These are phyloP conservation scores for Boletus rubroflammeus DNA, from an alignment of 768 basidiomycete species.

Conservation along the genomic window DNA sequence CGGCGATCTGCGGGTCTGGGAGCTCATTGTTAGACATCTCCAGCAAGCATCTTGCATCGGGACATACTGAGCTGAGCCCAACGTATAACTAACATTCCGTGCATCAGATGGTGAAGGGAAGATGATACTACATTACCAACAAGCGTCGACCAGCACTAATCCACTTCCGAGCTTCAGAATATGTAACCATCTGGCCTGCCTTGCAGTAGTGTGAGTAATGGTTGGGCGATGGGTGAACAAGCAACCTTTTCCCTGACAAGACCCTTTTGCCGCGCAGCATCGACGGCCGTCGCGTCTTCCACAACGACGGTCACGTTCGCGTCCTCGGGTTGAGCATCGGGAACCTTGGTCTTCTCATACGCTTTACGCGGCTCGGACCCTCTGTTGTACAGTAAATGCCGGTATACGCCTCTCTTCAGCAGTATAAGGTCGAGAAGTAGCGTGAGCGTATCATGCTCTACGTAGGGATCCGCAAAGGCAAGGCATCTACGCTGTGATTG, in stretches of 20 bases:
- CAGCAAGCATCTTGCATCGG: neutral
- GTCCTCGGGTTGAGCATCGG: neutral
- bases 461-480: slow-evolving; percentile 79
- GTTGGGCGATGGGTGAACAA: neutral
- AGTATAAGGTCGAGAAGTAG: slow-evolving; percentile 78
- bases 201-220: slow-evolving; percentile 29
- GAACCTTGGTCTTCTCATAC: slow-evolving; percentile 14
- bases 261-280: neutral
- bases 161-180: slow-evolving; percentile 57
- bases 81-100: slow-evolving; percentile 55
- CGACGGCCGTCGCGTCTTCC: neutral
- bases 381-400: slow-evolving; percentile 79
- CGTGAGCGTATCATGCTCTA: slow-evolving; percentile 75
- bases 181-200: slow-evolving; percentile 57
- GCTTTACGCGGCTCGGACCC: slow-evolving; percentile 59
- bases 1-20: slow-evolving; percentile 39
- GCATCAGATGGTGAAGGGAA: slow-evolving; percentile 2
- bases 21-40: neutral
- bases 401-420: slow-evolving; percentile 76
- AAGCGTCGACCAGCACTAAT: slow-evolving; percentile 66
- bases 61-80: slow-evolving; percentile 69
- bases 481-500: slow-evolving; percentile 51
- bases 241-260: slow-evolving; percentile 28
- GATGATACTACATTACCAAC: slow-evolving; percentile 40
- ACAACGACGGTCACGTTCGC: neutral